Evolutionary conservation across 1,284 basidiomycete genomes (phyloP).

Genomic region (Ceratobasidium sp.): DNA sequence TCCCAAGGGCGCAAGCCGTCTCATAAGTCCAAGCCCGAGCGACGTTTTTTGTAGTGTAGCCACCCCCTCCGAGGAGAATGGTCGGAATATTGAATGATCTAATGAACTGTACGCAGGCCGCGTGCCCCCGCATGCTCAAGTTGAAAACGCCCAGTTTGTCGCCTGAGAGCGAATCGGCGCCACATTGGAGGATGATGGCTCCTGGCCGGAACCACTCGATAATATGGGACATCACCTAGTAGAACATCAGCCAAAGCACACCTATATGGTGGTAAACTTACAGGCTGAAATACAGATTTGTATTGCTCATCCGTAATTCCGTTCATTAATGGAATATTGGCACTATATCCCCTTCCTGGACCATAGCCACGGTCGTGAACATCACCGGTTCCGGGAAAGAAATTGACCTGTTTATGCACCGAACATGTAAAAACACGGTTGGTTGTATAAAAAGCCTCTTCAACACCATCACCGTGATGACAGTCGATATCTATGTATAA

Average conservation of each 20-base stretch:
- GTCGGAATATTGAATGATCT: constrained; percentile 88
- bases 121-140: constrained; percentile 94
- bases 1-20: constrained; percentile 91
- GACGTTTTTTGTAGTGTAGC: constrained; percentile 97
- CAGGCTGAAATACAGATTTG: constrained; percentile 88
- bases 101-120: constrained; percentile 90
- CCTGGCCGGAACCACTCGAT: constrained; percentile 92
- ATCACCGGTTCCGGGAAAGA: constrained; percentile 94
- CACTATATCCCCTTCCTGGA: constrained; percentile 88
- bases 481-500: constrained; percentile 99
- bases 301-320: constrained; percentile 90
- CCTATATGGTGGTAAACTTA: constrained; percentile 61
- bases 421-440: constrained; percentile 96
- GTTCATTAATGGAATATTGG: constrained; percentile 95
- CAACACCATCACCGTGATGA: constrained; percentile 98
- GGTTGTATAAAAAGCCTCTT: constrained; percentile 98
- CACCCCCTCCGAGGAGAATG: constrained; percentile 94
- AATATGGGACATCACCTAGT: constrained; percentile 84
- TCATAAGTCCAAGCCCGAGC: constrained; percentile 97
- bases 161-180: constrained; percentile 93
- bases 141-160: constrained; percentile 99
- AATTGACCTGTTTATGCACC: constrained; percentile 90
- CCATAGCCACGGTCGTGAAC: constrained; percentile 89
- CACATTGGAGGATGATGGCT: constrained; percentile 94
- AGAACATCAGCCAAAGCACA: neutral